phyloP scores from a whole-genome alignment of 495 filamentous ascomycete species.

The Aspergillus indologenus region DNA sequence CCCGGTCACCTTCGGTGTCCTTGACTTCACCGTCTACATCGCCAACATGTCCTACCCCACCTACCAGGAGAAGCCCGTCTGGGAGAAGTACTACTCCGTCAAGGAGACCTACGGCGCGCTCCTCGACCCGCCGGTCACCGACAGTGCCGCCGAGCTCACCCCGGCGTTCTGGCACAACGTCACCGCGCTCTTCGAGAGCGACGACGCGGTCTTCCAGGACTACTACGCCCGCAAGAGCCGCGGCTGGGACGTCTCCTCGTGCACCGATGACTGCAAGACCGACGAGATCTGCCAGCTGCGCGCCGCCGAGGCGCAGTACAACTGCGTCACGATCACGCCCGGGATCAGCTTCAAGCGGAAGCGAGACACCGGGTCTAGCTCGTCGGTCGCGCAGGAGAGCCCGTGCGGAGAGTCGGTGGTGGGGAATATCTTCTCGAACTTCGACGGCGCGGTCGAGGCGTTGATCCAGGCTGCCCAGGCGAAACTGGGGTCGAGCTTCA shows the following conservation, averaged over 20 bases:
- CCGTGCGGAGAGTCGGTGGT: not conserved
- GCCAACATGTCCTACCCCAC: constrained; percentile 39
- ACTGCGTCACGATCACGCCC: constrained; percentile 17
- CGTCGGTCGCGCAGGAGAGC: not conserved
- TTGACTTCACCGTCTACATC: constrained; percentile 52
- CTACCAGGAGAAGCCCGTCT: not conserved
- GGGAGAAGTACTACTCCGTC: constrained; percentile 5
- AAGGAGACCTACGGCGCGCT: constrained; percentile 19
- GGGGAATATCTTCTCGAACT: constrained; percentile 2
- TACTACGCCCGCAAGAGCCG: constrained; percentile 38
- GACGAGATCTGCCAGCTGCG: constrained; percentile 41
- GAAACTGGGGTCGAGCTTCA: not conserved
- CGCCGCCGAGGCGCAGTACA: constrained; percentile 37
- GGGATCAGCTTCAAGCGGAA: constrained; percentile 3
- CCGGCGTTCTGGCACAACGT: constrained; percentile 60
- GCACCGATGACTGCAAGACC: constrained; percentile 34
- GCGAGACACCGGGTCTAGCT: not conserved
- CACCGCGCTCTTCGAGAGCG: constrained; percentile 39
- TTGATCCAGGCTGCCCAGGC: not conserved
- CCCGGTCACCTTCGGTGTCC: constrained; percentile 50
- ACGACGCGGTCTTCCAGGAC: constrained; percentile 34
- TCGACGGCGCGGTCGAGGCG: constrained; percentile 2
- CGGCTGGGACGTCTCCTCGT: constrained; percentile 32
- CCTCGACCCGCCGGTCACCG: constrained; percentile 36
- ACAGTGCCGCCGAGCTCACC: constrained; percentile 40